Base-by-base conservation (phyloP, 768 basidiomycete species). In the Amanita phalloides region DNA sequence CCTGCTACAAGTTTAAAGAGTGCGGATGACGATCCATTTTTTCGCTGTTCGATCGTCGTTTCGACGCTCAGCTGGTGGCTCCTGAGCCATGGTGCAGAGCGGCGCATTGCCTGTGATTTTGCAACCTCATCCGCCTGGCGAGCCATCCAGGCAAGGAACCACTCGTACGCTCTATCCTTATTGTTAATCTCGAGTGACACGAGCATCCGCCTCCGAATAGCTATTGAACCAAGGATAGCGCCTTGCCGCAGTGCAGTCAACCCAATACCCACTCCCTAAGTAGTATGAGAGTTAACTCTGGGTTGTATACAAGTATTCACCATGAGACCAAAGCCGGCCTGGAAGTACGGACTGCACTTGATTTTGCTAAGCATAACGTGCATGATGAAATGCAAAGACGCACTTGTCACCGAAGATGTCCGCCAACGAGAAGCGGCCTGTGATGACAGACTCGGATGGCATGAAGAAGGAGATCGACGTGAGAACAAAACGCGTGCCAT, bases 291-390 rank as follows among this genome's bases (percentile, higher is more conserved):
- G 21, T 9, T 38, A 17, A 45, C 14, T 44, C 54, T 32, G 52
- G 38, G 8, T 45, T 51, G 39, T 38, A 32, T 32, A 49, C 23
- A 11, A 8, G 36, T 45, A 30, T 41, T 30, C 26, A 48, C 95
- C 93, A 98, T 94, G 35, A 99, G 78, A 33, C 95, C 96, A 61
- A 97, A 97, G 25, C 96, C 95, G 45, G 95, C 96, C 64, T 95
- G 90, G 64, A 99, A 98, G 71, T 92, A 94, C 35, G 92, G 95
- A 64, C 96, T 99, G 60, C 62, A 60, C 69, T 76, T 77, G 62
- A 69, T 61, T 30, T 51, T 55, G 53, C 36, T 49, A 28, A 39
- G 49, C 54, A 45, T 53, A n/a, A 10, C 42, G 20, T 49, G 2
- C 48, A 42, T 48, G 36, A 43, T 51, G 59, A 33, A 52, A 20